Base-by-base conservation (phyloP, 176 grass and related monocot species). In the Carex littledalei region DNA sequence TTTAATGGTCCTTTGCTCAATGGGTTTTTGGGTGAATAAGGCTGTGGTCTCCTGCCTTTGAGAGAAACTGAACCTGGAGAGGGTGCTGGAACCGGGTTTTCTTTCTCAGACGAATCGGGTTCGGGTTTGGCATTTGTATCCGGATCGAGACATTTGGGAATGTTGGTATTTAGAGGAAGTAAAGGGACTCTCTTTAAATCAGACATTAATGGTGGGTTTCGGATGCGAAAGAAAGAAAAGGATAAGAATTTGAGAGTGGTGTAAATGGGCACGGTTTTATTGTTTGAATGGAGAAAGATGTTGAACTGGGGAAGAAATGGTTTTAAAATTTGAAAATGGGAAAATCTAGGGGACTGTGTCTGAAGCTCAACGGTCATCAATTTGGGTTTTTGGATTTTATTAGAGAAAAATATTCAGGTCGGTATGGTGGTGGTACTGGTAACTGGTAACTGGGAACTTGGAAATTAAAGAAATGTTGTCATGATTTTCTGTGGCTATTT, bases 291-390 rank as follows among this genome's bases (percentile, higher is more conserved):
- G 80, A 78, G 52, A 81, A 39, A 81, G 20, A 14, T 45, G 52
- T 75, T 75, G 43, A 75, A 75, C 71, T 15, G 34, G 11, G 80
- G 24, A 61, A 18, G 80, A 26, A 63, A 63, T 21, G 52, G 39
- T 3, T 85, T 94, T 90, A 89, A 94, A 92, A 94, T 94, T 94
- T 94, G 90, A 94, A 94, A 81, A 17, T 78, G 29, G 43, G 14
- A 63, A 39, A 43, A 66, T 86, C 35, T 76, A 11, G 70, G 57
- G 16, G 20, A 76, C 2, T 34, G 84, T 39, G 81, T 80, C 7
- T 26, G 85, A 63, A 50, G 13, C 49, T 47, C 68, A 89, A 92
- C 92, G 84, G 92, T 90, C 90, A 22, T 45, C 22, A 54, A 62
- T 74, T 94, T 58, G 86, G 86, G 74, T 84, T 6, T 67, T 69